A percentile compares a stretch with the other conserved stretches of the same genome.
Evolutionary conservation across 352 stramenopile species (phyloP).

Genomic region (Pythium rishiriense): DNA sequence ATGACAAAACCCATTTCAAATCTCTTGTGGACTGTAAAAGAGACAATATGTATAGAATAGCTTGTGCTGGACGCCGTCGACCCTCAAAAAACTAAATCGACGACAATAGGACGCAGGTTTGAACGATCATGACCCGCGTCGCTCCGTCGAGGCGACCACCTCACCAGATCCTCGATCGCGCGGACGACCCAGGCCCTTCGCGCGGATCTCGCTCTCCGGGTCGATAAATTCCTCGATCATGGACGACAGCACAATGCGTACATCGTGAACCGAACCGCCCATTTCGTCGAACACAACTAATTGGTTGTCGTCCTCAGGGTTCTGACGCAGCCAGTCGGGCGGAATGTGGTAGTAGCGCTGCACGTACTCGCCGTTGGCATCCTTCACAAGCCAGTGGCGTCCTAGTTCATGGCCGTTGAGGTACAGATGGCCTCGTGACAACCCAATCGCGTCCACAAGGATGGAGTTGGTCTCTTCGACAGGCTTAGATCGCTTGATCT

Average conservation of each 20-base stretch:
- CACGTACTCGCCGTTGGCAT: constrained; percentile 45
- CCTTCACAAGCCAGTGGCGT: constrained; percentile 64
- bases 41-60: background rate
- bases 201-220: constrained; percentile 19
- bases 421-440: constrained; percentile 59
- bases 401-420: constrained; percentile 72
- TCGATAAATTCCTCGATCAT: constrained; percentile 40
- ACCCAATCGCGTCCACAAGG: constrained; percentile 53
- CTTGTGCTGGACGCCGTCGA: background rate
- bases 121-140: constrained; percentile 7
- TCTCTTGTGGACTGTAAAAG: no score
- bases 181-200: constrained; percentile 4
- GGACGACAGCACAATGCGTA: constrained; percentile 52
- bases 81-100: background rate
- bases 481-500: constrained; percentile 11
- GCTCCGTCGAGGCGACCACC: background rate
- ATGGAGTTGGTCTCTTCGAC: constrained; percentile 45
- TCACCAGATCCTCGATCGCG: background rate
- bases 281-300: constrained; percentile 69
- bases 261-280: constrained; percentile 42
- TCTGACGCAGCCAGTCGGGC: constrained; percentile 47
- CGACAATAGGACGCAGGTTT: no score
- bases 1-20: no score
- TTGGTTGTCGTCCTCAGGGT: constrained; percentile 37
- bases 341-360: constrained; percentile 74